These are phyloP conservation scores for Coelastrella sp. DNA, from an alignment of 139 green algal species.

Conservation along the genomic window DNA sequence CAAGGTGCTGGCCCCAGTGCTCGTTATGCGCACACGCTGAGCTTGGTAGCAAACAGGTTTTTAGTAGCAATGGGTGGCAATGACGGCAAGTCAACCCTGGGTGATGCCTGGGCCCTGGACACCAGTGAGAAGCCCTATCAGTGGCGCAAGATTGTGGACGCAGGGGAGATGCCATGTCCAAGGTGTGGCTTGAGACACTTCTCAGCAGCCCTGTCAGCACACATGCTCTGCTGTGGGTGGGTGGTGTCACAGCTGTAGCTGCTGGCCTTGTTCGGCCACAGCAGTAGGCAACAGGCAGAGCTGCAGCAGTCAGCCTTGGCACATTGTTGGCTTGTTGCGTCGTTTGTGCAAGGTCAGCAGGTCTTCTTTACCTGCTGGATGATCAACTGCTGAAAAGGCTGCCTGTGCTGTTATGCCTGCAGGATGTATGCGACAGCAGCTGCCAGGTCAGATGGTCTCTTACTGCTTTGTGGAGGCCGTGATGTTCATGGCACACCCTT, in stretches of 20 bases:
- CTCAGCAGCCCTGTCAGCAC: no score
- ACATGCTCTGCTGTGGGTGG: not conserved
- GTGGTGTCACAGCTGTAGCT: no score
- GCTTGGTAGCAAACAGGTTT: slow-evolving; percentile 97
- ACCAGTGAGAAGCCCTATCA: slow-evolving; percentile 99
- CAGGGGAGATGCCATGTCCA: slow-evolving; percentile 83
- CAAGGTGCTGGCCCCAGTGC: slow-evolving; percentile 91
- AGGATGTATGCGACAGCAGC: slow-evolving; percentile 98
- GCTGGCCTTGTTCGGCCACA: no score
- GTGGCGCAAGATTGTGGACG: slow-evolving; percentile 93
- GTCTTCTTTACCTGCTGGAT: no score
- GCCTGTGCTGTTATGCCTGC: slow-evolving; percentile 4
- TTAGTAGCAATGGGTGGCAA: slow-evolving; percentile 98
- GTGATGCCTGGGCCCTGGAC: slow-evolving; percentile 97
- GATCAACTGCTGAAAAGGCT: no score
- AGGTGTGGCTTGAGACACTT: slow-evolving; percentile 56
- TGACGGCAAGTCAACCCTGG: slow-evolving; percentile 92
- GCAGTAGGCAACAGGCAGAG: no score
- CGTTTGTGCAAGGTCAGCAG: no score
- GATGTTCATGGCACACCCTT: slow-evolving; percentile 87
- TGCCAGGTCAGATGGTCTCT: slow-evolving; percentile 92
- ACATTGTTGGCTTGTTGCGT: no score
- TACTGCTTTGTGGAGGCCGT: slow-evolving; percentile 96
- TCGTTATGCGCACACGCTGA: slow-evolving; percentile 96
- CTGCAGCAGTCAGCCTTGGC: no score